Base-by-base conservation (phyloP, 768 basidiomycete species). In the Naganishia kalamii region DNA sequence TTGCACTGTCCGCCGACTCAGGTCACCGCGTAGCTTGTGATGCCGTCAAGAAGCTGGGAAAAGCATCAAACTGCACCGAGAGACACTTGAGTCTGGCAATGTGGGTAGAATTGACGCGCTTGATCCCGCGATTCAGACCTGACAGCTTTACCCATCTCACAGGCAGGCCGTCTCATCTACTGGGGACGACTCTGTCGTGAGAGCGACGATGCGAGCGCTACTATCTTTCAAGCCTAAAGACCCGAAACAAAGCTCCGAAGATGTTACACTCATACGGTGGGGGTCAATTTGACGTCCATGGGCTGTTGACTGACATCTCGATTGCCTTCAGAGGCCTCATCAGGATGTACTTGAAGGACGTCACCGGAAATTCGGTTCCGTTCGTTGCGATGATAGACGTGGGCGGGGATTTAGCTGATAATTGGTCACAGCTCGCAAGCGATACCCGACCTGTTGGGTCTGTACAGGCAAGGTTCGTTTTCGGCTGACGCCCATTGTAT, bases 71-170 rank as follows among this genome's bases (percentile, higher is more conserved):
- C 35, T 57, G 54, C 23, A 57, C n/a, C 21, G 15, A 40, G 21
- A 57, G 21, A 40, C 54, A 57, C n/a, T 35, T 57, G 2, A 57
- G 12, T 15, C 35, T 57, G 21, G 54, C 54, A n/a, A 57, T 57
- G 54, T 40, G n/a, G 21, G 54, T 57, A 1, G 19, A 44, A 27
- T 25, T 27, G 2, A n/a, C n/a, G n/a, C n/a, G n/a, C n/a, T n/a
- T n/a, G 37, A 40, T 40, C 17, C 37, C 37, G 7, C 37, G 37
- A 8, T 40, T 40, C 37, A 8, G 37, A 40, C 37, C 37, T 7
- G 8, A 7, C 37, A 7, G 37, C 7, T 35, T 35, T 3, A n/a
- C 15, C 3, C 1, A 35, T 32, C 32, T 57, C 17, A 8, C 30
- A 57, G 54, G 23, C 54, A 57, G n/a, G 40, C 19, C 21, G 54